phyloP scores from a whole-genome alignment of 129 eudicot species.

The Escallonia rubra region DNA sequence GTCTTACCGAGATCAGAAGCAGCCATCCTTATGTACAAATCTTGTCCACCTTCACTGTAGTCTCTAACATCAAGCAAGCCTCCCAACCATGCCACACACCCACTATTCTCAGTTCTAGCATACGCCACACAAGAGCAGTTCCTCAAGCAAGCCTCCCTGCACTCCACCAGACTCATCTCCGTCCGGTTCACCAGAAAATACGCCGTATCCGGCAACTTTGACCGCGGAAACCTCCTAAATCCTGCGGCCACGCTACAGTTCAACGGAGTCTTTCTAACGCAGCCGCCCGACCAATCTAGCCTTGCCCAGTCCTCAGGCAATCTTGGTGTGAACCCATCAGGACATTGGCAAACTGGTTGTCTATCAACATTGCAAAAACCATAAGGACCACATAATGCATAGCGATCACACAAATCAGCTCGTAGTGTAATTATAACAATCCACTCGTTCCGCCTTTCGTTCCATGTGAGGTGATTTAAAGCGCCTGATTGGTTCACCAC shows the following conservation, averaged over 20 bases:
- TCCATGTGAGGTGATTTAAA: background rate
- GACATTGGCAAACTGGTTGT: background rate
- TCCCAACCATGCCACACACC: conserved; percentile 2
- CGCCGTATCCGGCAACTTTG: background rate
- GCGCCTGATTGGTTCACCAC: background rate
- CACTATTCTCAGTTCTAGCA: background rate
- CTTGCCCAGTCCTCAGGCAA: background rate
- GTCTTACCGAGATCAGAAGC: background rate
- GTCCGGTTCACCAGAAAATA: background rate
- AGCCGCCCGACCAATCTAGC: background rate
- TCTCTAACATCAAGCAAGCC: conserved; percentile 1
- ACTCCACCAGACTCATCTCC: background rate
- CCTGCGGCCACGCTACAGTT: background rate
- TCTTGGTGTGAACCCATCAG: background rate
- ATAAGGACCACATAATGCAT: background rate
- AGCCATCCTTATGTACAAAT: background rate
- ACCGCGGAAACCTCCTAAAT: background rate
- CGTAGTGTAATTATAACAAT: background rate
- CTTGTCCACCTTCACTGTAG: conserved; percentile 1
- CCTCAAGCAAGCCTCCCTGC: background rate
- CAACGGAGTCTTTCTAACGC: background rate
- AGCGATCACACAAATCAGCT: background rate
- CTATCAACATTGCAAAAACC: background rate
- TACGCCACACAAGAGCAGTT: conserved; percentile 5
- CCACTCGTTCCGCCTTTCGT: background rate